phyloP scores from a whole-genome alignment of 176 grass and related monocot genomes.

The Oryza officinalis region DNA sequence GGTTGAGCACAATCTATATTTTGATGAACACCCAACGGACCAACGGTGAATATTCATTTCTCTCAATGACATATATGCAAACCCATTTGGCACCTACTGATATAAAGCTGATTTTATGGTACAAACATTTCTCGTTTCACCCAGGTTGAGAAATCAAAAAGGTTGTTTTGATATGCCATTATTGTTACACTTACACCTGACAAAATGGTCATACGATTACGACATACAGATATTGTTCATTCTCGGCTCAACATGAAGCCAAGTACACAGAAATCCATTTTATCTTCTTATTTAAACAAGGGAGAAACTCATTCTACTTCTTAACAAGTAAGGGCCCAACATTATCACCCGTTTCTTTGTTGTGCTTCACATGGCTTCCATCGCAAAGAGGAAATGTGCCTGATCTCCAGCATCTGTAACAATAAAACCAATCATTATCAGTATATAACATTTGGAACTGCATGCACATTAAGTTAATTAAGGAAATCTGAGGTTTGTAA shows the following conservation, averaged over 20 bases:
- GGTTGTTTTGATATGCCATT: neutral
- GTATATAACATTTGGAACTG: neutral
- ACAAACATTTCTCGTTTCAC: slow-evolving; percentile 5
- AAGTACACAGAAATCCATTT: neutral
- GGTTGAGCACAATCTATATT: neutral
- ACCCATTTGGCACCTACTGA: neutral
- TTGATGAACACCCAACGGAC: neutral
- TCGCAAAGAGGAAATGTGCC: slow-evolving; percentile 94
- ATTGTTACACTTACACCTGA: slow-evolving; percentile 10
- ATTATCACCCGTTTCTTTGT: slow-evolving; percentile 93
- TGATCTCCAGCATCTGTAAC: slow-evolving; percentile 80
- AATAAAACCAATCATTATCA: slow-evolving; percentile 14
- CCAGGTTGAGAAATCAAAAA: neutral
- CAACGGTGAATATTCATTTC: neutral
- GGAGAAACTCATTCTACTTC: slow-evolving; percentile 48
- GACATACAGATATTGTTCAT: neutral
- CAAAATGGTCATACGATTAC: neutral
- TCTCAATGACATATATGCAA: neutral
- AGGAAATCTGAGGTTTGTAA: neutral
- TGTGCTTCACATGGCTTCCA: slow-evolving; percentile 92
- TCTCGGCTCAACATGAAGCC: neutral
- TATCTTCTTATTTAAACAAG: neutral
- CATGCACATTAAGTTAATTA: neutral
- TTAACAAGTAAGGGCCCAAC: slow-evolving; percentile 89
- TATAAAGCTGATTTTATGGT: neutral